Evolutionary conservation across 179 eudicot genomes (phyloP).

Genomic region (Pouteria campechiana): DNA sequence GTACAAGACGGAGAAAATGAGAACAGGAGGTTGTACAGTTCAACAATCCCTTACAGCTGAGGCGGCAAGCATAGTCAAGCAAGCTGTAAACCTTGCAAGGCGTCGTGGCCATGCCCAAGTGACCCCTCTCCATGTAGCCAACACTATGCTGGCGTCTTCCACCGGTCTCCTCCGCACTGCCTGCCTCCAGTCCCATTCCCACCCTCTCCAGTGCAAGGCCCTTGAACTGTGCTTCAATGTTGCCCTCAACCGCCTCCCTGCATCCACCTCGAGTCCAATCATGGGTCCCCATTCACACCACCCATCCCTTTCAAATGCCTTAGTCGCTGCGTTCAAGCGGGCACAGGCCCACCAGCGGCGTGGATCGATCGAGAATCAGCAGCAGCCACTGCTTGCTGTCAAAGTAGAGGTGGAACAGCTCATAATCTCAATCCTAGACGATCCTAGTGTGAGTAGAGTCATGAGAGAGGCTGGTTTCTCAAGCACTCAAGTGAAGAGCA

Average conservation of each 20-base stretch:
- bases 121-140: constrained; percentile 71
- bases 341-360: constrained; percentile 86
- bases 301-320: constrained; percentile 63
- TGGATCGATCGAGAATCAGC: constrained; percentile 56
- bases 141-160: constrained; percentile 43
- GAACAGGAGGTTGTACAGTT: constrained; percentile 45
- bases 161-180: constrained; percentile 49
- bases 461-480: constrained; percentile 79
- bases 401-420: constrained; percentile 69
- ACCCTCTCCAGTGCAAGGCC: constrained; percentile 70
- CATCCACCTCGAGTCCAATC: constrained; percentile 41
- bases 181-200: constrained; percentile 50
- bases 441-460: constrained; percentile 76
- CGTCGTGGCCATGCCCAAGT: constrained; percentile 75
- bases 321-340: constrained; percentile 67
- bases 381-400: constrained; percentile 46
- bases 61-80: constrained; percentile 42
- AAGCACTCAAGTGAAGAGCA: constrained; percentile 51
- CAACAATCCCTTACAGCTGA: constrained; percentile 54
- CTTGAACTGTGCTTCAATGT: constrained; percentile 81
- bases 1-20: constrained; percentile 21
- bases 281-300: constrained; percentile 29
- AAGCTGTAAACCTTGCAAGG: constrained; percentile 44
- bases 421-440: constrained; percentile 55
- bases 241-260: constrained; percentile 68